Base-by-base conservation (phyloP, 495 filamentous ascomycete genomes). In the Chaetomidium leptoderma region DNA sequence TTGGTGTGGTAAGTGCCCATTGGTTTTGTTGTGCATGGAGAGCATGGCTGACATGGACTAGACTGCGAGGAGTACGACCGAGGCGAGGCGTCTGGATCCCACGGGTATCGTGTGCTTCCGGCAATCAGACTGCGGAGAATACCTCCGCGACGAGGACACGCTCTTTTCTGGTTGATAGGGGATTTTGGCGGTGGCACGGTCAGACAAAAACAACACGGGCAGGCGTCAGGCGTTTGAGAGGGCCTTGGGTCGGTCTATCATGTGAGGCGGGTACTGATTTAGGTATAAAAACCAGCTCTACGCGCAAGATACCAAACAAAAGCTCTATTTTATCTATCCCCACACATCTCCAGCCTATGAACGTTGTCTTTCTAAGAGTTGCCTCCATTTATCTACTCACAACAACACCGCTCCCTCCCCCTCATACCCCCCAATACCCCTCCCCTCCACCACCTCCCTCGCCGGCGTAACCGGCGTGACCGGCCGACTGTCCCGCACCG, bases 121-220 rank as follows among this genome's bases (percentile, higher is more conserved):
- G 62, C 90, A 96, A 71, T 86, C 87, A 2, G 92, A 97, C 76
- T 83, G 87, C 66, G 92, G 93, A 43, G 90, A 96, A 69, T 98
- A 95, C 65, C 78, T 98, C 53, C 81, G 93, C 67, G 92, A 97
- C 60, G 83, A 83, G 62, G 80, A 83, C 62, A 81, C 74, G 16
- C 66, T 83, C 14, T 83, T 83, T 62, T 74, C 78, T 30, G 70
- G 74, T 55, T 74, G 49, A 54, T 36, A 59, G 35, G 27, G 36
- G 26, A 47, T 32, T 19, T 16, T 27, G 33, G 49, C 10, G 35
- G 11, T 19, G 21, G 35, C 9, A 51, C 7, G 30, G 26, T 48
- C 14, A 43, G 47, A 48, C 16, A 61, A 50, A 39, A 50, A 47
- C 16, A n/a, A 63, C 36, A 49, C n/a, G 55, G 54, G 46, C 32